Conservation (phyloP, 345 rosid genomes). For the Eucalyptus lansdowneana region DNA sequence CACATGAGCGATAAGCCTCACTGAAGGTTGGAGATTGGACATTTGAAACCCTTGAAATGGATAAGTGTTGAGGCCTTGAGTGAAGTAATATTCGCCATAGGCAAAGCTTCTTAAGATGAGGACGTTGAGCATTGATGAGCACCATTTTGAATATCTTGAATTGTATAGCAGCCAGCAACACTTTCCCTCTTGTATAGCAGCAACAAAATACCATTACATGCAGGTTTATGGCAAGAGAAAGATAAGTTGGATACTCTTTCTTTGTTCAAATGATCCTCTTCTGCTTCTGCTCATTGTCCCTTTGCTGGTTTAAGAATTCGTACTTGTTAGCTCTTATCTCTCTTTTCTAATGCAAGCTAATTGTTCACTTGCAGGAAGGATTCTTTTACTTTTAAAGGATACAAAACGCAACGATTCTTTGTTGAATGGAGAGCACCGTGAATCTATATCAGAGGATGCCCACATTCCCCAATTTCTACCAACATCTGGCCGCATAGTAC, state of each 20-base stretch:
- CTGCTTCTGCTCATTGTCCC: neutral
- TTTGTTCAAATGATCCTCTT: neutral
- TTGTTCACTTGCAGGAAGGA: conserved; percentile 45
- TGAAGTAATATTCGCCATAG: neutral
- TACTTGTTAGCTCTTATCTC: neutral
- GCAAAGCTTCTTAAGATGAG: neutral
- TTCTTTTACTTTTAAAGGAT: conserved; percentile 54
- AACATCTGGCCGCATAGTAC: conserved; percentile 89
- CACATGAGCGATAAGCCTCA: neutral
- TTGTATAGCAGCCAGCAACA: neutral
- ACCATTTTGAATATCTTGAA: neutral
- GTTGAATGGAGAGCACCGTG: conserved; percentile 6
- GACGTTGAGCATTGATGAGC: neutral
- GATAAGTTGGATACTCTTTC: neutral
- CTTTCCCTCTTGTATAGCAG: neutral
- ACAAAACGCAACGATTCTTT: conserved; percentile 12
- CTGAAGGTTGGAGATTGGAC: neutral
- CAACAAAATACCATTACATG: neutral
- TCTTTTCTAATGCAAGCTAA: neutral
- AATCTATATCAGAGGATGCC: conserved; percentile 11
- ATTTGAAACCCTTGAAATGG: neutral
- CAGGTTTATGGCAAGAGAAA: neutral
- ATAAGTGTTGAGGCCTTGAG: neutral
- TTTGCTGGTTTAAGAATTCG: neutral
- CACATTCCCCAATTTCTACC: conserved; percentile 77